These are phyloP conservation scores for Alternaria triticimaculans DNA, from an alignment of 2,329 filamentous ascomycete genomes.

Conservation along the genomic window DNA sequence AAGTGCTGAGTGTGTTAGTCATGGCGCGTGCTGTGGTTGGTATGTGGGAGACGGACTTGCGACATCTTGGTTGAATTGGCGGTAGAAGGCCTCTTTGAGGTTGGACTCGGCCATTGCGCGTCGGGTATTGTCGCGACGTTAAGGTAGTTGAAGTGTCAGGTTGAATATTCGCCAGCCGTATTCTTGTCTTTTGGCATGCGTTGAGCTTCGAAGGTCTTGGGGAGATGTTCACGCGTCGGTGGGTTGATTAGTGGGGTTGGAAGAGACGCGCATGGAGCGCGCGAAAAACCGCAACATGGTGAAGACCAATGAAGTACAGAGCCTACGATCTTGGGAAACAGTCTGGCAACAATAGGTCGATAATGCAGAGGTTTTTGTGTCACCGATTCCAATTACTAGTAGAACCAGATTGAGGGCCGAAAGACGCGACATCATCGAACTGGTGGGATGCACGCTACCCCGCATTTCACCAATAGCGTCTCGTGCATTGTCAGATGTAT, in stretches of 20 bases:
- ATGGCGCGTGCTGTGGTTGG: no score
- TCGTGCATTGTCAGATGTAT: not conserved
- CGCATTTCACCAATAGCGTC: slow-evolving; percentile 16
- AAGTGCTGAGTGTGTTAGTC: slow-evolving; percentile 64
- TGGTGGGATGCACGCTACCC: slow-evolving; percentile 19
- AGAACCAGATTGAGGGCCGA: not conserved
- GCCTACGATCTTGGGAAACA: not conserved
- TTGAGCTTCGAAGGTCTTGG: not conserved
- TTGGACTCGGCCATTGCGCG: slow-evolving; percentile 26
- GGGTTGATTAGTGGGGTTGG: slow-evolving; percentile 1
- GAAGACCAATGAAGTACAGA: not conserved
- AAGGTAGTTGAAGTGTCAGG: no score
- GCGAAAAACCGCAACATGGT: not conserved
- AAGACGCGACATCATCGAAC: slow-evolving; percentile 3
- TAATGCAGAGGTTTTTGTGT: not conserved
- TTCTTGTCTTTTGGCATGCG: not conserved
- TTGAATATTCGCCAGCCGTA: no score
- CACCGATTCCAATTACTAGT: not conserved
- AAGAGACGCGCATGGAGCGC: not conserved
- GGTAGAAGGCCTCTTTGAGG: slow-evolving; percentile 81
- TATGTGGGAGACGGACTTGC: slow-evolving; percentile 59
- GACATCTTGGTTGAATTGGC: slow-evolving; percentile 79
- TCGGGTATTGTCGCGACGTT: not conserved
- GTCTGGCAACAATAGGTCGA: not conserved
- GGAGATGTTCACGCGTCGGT: not conserved